These are phyloP conservation scores for Cryphonectria carpinicola DNA, from an alignment of 2,329 filamentous ascomycete genomes.

Conservation along the genomic window DNA sequence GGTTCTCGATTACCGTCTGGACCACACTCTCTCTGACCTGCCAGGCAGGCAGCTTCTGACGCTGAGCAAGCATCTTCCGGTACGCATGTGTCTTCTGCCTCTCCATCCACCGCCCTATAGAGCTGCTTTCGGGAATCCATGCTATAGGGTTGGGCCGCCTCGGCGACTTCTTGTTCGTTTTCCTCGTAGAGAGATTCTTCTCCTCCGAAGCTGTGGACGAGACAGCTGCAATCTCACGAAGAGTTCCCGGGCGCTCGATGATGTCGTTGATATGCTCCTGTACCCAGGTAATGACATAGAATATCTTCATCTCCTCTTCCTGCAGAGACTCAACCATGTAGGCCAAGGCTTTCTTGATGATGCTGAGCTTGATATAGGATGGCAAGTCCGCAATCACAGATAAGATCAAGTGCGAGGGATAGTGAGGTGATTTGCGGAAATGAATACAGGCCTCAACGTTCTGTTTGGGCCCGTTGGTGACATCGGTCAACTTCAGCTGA, in stretches of 20 bases:
- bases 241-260: conserved; percentile 79
- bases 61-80: conserved; percentile 73
- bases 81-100: conserved; percentile 69
- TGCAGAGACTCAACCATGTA: conserved; percentile 72
- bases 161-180: conserved; percentile 40
- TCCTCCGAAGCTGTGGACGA: conserved; percentile 67
- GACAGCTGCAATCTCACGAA: conserved; percentile 83
- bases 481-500: conserved; percentile 66
- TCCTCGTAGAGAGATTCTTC: conserved; percentile 36
- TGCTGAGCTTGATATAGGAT: conserved; percentile 90
- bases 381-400: conserved; percentile 74
- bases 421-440: conserved; percentile 72
- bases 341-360: conserved; percentile 75
- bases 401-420: conserved; percentile 73
- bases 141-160: conserved; percentile 62
- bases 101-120: conserved; percentile 69
- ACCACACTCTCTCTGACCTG: conserved; percentile 77
- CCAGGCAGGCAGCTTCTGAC: conserved; percentile 86
- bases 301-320: conserved; percentile 88
- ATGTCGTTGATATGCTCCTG: conserved; percentile 83
- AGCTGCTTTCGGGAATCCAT: conserved; percentile 64
- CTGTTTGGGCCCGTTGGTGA: conserved; percentile 53
- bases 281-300: conserved; percentile 88
- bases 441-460: conserved; percentile 62
- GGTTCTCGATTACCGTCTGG: conserved; percentile 71